Base-by-base conservation (phyloP, 2,329 filamentous ascomycete genomes). In the Colletotrichum chlorophyti region DNA sequence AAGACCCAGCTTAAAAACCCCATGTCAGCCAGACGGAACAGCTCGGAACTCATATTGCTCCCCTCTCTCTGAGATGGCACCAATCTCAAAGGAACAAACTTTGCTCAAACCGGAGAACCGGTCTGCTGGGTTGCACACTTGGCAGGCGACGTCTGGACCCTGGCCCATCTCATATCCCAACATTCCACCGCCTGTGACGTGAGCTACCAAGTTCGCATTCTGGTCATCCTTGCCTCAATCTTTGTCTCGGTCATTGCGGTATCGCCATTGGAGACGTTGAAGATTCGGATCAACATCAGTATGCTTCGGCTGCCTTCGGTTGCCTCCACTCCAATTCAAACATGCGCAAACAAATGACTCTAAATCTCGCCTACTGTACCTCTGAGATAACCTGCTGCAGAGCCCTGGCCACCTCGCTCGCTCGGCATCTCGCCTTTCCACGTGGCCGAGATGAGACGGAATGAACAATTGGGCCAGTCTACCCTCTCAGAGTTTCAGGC, bases 381-480 rank as follows among this genome's bases (percentile, higher is more conserved):
- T 34, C 29, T 27, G 32, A 14, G 37, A 19, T n/a, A n/a, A 37
- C 31, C 23, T 32, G 14, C 38, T 26, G 14, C 14, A 19, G 15
- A 17, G 32, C 34, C 34, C 48, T 26, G 15, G 12, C 51, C 51
- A 38, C 17, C 21, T 49, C 38, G 37, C 38, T n/a, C n/a, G n/a
- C n/a, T n/a, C 45, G 55, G 37, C 55, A 55, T 59, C 43, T 55
- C 43, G 50, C 51, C 38, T 55, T 55, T 15, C 55, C 55, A 59
- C 51, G 55, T 55, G 55, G 55, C 55, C 10, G 38, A 59, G 43
- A 50, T 55, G 51, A 55, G 55, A 59, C 38, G 43, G 55, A 49
- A 31, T 45, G 43, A 19, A 45, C 50, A 49, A 47, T 46, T 35
- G 48, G 27, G 11, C 31, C 41, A 42, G 23, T 29, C 46, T 24